These are phyloP conservation scores for Aspergillus pseudoterreus DNA, from an alignment of 2,329 filamentous ascomycete species.

Conservation along the genomic window DNA sequence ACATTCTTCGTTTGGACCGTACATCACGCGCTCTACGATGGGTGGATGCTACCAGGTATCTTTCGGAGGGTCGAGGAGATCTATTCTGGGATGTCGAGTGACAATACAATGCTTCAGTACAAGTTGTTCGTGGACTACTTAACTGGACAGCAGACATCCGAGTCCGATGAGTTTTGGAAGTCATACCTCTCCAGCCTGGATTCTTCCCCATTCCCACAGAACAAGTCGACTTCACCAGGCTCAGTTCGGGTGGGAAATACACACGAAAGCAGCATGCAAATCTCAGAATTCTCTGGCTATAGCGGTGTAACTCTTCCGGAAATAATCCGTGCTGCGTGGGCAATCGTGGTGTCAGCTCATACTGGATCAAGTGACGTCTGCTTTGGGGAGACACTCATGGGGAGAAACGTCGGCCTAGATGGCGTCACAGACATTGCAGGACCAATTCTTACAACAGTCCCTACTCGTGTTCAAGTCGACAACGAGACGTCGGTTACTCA, in stretches of 20 bases:
- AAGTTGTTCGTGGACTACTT: constrained; percentile 31
- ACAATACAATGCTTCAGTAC: constrained; percentile 18
- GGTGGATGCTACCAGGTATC: constrained; percentile 41
- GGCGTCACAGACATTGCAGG: constrained; percentile 50
- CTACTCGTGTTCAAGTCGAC: constrained; percentile 39
- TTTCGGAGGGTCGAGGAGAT: constrained; percentile 35
- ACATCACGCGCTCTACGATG: constrained; percentile 53
- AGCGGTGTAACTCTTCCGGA: constrained; percentile 44
- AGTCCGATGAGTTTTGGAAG: constrained; percentile 33
- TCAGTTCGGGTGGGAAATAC: constrained; percentile 22
- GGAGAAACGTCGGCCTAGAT: constrained; percentile 50
- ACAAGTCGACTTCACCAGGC: constrained; percentile 17
- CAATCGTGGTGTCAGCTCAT: constrained; percentile 47
- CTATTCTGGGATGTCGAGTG: constrained; percentile 19
- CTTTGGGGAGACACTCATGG: constrained; percentile 54
- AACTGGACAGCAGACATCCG: constrained; percentile 19
- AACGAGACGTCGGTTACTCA: constrained; percentile 37
- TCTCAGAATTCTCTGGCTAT: constrained; percentile 16
- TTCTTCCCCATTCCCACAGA: constrained; percentile 26
- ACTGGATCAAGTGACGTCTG: constrained; percentile 47
- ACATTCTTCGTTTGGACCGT: constrained; percentile 48
- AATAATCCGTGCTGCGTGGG: constrained; percentile 52
- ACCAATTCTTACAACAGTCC: constrained; percentile 32
- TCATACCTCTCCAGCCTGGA: constrained; percentile 26
- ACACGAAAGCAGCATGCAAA: constrained; percentile 20